phyloP scores from a whole-genome alignment of 2,329 filamentous ascomycete genomes.

The Epichloe elymi region DNA sequence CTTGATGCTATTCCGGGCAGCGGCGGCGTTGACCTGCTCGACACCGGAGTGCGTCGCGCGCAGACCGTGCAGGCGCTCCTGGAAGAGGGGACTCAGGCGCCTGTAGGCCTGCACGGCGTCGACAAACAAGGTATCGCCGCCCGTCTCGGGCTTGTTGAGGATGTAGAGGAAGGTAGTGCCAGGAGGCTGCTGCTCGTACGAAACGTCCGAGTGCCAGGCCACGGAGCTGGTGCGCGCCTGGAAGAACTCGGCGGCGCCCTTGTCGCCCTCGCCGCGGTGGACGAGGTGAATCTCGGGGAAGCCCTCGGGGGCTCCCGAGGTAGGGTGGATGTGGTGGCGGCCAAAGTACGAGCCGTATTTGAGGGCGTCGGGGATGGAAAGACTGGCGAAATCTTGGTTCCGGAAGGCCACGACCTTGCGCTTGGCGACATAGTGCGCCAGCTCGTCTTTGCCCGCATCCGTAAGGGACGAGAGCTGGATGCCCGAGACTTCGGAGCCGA shows the following conservation, averaged over 20 bases:
- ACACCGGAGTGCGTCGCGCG: conserved; percentile 68
- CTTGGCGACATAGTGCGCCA: conserved; percentile 62
- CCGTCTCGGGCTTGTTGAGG: conserved; percentile 66
- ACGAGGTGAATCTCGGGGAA: conserved; percentile 65
- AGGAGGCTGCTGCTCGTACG: conserved; percentile 78
- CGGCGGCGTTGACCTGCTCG: conserved; percentile 63
- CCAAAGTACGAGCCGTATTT: conserved; percentile 65
- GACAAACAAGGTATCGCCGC: conserved; percentile 75
- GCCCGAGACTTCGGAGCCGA: conserved; percentile 58
- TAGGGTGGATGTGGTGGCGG: conserved; percentile 69
- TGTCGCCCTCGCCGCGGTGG: conserved; percentile 47
- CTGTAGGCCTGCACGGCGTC: conserved; percentile 73
- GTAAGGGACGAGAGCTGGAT: conserved; percentile 58
- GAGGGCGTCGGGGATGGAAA: conserved; percentile 57
- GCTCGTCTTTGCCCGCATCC: conserved; percentile 59
- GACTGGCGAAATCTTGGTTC: conserved; percentile 57
- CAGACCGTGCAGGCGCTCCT: conserved; percentile 66
- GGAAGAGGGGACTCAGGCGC: conserved; percentile 66
- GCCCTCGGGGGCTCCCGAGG: conserved; percentile 63
- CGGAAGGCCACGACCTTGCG: conserved; percentile 71
- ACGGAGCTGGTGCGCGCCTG: conserved; percentile 60
- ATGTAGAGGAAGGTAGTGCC: conserved; percentile 83
- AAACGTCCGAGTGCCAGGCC: conserved; percentile 82
- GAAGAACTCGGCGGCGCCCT: conserved; percentile 46
- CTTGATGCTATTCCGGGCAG: conserved; percentile 54